phyloP scores from a whole-genome alignment of 352 stramenopile species.

The Phytophthora uliginosa region DNA sequence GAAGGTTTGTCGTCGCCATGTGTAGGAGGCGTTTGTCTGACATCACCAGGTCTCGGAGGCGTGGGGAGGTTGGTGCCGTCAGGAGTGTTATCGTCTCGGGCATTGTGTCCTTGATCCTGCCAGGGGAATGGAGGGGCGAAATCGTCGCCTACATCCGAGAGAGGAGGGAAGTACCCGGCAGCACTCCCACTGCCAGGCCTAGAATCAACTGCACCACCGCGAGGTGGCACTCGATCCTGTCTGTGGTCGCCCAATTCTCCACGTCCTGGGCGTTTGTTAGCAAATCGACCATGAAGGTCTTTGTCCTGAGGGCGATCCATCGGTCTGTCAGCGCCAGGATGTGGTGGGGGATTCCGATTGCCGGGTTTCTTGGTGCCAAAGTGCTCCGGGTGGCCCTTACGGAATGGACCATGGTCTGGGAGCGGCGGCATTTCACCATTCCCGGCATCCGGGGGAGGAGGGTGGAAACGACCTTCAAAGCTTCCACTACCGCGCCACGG shows the following conservation, averaged over 20 bases:
- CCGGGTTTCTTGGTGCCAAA: background rate
- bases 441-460: background rate
- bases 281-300: background rate
- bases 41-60: no score
- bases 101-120: background rate
- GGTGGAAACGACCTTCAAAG: constrained; percentile 8
- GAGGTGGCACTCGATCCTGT: background rate
- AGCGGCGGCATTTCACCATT: background rate
- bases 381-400: background rate
- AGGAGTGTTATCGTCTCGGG: no score
- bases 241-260: background rate
- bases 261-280: background rate
- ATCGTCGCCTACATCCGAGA: background rate
- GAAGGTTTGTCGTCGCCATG: background rate
- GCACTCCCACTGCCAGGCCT: background rate
- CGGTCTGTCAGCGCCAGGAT: background rate
- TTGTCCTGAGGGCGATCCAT: background rate
- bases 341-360: background rate
- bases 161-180: background rate
- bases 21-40: background rate
- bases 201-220: background rate
- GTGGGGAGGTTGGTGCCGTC: background rate
- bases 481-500: background rate
- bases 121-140: background rate
- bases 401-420: background rate